These are phyloP conservation scores for Aphanomyces euteiches DNA, from an alignment of 352 stramenopile genomes.

Conservation along the genomic window DNA sequence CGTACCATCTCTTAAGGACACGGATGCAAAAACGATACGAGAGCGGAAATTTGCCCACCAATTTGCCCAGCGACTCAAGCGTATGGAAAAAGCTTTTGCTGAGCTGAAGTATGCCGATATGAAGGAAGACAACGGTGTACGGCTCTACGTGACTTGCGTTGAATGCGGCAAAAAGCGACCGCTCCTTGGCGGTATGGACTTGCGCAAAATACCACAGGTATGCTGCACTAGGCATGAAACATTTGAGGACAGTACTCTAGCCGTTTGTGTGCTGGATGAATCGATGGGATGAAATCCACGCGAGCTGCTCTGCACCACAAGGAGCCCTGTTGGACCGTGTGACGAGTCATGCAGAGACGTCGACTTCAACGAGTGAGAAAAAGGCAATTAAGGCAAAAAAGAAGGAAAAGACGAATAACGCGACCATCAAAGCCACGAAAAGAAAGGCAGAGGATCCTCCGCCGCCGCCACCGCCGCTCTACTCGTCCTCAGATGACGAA, in stretches of 20 bases:
- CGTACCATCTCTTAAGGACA: slow-evolving; percentile 54
- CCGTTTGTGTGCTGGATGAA: slow-evolving; percentile 87
- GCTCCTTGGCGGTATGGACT: slow-evolving; percentile 72
- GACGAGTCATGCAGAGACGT: background rate
- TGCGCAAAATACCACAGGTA: slow-evolving; percentile 45
- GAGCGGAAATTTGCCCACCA: slow-evolving; percentile 64
- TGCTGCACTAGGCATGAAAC: no score
- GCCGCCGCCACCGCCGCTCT: slow-evolving; percentile 15
- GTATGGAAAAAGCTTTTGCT: slow-evolving; percentile 65
- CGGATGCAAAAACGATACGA: slow-evolving; percentile 56
- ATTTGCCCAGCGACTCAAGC: slow-evolving; percentile 64
- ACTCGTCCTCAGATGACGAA: slow-evolving; percentile 28
- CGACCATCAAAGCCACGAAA: background rate
- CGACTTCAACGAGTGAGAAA: background rate
- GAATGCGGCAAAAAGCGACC: slow-evolving; percentile 71
- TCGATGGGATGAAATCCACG: slow-evolving; percentile 66
- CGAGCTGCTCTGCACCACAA: slow-evolving; percentile 72
- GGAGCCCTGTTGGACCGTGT: slow-evolving; percentile 33
- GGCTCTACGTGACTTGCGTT: slow-evolving; percentile 64
- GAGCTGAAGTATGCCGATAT: slow-evolving; percentile 62
- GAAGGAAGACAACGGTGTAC: slow-evolving; percentile 59
- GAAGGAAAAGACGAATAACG: background rate
- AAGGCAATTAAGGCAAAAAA: slow-evolving; percentile 10
- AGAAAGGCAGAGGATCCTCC: slow-evolving; percentile 2
- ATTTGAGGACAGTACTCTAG: slow-evolving; percentile 29